phyloP scores from a whole-genome alignment of 2,329 filamentous ascomycete genomes.

The Colletotrichum falcatum region DNA sequence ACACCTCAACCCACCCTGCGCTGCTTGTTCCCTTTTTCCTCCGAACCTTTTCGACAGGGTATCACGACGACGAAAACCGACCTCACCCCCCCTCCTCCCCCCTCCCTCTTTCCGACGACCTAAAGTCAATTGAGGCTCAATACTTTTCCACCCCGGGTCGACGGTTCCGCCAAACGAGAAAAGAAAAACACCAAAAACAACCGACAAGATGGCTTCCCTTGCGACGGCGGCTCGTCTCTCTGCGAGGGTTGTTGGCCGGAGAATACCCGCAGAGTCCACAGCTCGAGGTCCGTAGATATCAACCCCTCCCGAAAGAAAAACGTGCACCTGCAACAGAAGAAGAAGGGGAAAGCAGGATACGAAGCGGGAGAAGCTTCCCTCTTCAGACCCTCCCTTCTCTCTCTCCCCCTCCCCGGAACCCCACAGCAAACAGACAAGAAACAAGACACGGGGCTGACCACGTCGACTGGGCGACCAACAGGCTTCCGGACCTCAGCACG shows the following conservation, averaged over 20 bases:
- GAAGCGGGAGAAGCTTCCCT: background rate
- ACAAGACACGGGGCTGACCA: conserved; percentile 24
- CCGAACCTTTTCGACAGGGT: conserved; percentile 20
- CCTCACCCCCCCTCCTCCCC: background rate
- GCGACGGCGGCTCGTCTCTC: conserved; percentile 73
- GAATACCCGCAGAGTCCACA: conserved; percentile 65
- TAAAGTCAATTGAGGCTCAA: conserved; percentile 5
- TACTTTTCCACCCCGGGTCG: background rate
- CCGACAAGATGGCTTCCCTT: conserved; percentile 72
- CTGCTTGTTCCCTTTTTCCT: conserved; percentile 28
- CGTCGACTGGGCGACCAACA: conserved; percentile 48
- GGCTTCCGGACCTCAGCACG: conserved; percentile 73
- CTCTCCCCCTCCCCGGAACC: conserved; percentile 30
- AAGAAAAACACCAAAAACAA: background rate
- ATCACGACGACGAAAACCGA: background rate
- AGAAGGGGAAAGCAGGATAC: no score
- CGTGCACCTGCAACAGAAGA: conserved; percentile 2
- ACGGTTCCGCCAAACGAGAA: conserved; percentile 5
- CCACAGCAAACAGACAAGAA: background rate
- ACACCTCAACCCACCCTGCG: conserved; percentile 32
- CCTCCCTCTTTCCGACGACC: background rate
- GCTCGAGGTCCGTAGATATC: conserved; percentile 64
- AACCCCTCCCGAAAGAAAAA: conserved; percentile 30
- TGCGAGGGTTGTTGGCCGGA: conserved; percentile 67
- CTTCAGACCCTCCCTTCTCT: conserved; percentile 12